phyloP scores from a whole-genome alignment of 225 moss, liverwort and hornwort species.

The Rhytidiadelphus loreus region DNA sequence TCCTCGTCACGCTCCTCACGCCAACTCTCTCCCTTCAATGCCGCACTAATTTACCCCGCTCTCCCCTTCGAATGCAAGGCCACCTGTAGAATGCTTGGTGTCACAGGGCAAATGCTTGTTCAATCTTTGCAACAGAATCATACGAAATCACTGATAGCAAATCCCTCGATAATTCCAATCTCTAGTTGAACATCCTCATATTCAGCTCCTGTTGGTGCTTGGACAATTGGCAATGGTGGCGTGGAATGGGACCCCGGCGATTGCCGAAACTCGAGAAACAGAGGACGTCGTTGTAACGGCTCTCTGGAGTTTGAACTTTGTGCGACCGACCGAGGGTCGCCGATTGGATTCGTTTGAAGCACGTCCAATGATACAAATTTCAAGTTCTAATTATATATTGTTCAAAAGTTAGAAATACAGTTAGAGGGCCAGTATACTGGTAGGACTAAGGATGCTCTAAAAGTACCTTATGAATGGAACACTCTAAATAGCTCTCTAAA shows the following conservation, averaged over 20 bases:
- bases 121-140: no score
- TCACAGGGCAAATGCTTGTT: background rate
- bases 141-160: background rate
- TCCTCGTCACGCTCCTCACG: background rate
- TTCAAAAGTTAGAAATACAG: no score
- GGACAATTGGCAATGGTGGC: background rate
- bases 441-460: no score
- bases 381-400: no score
- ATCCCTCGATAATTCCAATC: background rate
- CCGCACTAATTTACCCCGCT: background rate
- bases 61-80: background rate
- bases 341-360: no score
- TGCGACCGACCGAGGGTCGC: background rate
- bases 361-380: no score
- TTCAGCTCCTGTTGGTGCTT: background rate
- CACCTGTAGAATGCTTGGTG: background rate
- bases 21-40: background rate
- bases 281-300: background rate
- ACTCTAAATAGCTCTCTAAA: background rate
- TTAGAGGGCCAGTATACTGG: no score
- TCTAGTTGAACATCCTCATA: background rate
- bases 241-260: no score
- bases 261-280: background rate
- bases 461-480: background rate
- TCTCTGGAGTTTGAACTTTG: background rate